phyloP scores from a whole-genome alignment of 73 alveolate genomes.

The Stentor roeselii region DNA sequence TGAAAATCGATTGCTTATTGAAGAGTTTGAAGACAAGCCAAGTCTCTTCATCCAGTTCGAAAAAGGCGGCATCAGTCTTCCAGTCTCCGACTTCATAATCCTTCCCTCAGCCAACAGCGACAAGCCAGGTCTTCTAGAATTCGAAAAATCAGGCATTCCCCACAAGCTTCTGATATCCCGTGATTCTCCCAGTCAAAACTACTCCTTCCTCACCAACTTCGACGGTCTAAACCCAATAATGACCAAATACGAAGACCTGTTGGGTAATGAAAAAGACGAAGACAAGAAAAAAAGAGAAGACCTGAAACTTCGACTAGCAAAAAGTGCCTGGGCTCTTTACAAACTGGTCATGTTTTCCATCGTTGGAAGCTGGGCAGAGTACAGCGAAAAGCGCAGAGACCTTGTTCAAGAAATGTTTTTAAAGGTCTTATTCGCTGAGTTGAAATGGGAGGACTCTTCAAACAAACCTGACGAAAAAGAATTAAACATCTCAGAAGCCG shows the following conservation, averaged over 20 bases:
- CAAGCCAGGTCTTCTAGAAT: neutral
- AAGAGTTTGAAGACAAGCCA: neutral
- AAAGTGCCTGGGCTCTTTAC: constrained; percentile 19
- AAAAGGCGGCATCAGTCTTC: constrained; percentile 18
- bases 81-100: neutral
- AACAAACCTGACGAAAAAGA: neutral
- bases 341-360: constrained; percentile 1
- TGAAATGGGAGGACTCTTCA: constrained; percentile 17
- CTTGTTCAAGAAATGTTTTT: neutral
- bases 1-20: neutral
- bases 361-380: neutral
- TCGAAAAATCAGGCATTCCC: neutral
- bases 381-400: neutral
- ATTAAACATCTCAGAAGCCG: neutral
- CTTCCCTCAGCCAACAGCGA: neutral
- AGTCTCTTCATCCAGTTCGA: neutral
- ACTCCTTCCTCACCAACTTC: neutral
- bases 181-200: neutral
- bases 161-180: neutral
- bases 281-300: constrained; percentile 8
- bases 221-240: neutral
- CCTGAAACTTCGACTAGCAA: neutral
- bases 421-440: neutral
- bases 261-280: neutral
- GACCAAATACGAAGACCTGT: neutral